Conservation (phyloP, 164 flowering plant genomes). For the Nelumbo lutea region DNA sequence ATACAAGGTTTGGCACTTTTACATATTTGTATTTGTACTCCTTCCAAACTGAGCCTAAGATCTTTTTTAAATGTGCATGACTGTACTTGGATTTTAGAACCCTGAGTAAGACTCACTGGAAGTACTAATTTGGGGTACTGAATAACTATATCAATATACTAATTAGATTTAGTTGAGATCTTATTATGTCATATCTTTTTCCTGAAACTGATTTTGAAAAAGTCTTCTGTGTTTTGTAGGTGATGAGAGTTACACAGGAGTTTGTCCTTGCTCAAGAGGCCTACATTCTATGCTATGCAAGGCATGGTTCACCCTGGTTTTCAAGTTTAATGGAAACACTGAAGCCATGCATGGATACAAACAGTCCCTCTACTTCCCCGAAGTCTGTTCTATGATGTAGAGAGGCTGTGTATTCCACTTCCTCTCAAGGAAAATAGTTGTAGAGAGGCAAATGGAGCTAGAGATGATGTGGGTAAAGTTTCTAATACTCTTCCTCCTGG, state of each 20-base stretch:
- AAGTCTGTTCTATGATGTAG: conserved; percentile 57
- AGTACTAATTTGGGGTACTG: not conserved
- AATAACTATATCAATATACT: not conserved
- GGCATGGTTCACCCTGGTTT: conserved; percentile 69
- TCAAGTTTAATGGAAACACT: conserved; percentile 46
- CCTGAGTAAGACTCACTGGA: not conserved
- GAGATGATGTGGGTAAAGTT: conserved; percentile 11
- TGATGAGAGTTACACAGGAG: conserved; percentile 20
- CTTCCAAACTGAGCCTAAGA: too few relatives aligned
- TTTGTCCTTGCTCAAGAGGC: conserved; percentile 63
- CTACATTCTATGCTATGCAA: conserved; percentile 79
- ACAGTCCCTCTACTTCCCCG: conserved; percentile 38
- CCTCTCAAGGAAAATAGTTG: conserved; percentile 2
- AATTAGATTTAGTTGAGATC: not conserved
- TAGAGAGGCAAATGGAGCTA: conserved; percentile 11
- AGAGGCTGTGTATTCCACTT: conserved; percentile 10
- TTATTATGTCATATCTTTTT: not conserved
- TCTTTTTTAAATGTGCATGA: too few relatives aligned
- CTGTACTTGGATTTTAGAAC: too few relatives aligned
- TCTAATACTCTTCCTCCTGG: conserved; percentile 2
- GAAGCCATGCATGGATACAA: conserved; percentile 12
- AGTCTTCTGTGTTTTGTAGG: conserved; percentile 12
- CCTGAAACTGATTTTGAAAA: not conserved
- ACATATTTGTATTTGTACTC: too few relatives aligned
- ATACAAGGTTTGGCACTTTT: too few relatives aligned